Conservation (phyloP, 495 filamentous ascomycete genomes). For the Aspergillus coremiiformis region DNA sequence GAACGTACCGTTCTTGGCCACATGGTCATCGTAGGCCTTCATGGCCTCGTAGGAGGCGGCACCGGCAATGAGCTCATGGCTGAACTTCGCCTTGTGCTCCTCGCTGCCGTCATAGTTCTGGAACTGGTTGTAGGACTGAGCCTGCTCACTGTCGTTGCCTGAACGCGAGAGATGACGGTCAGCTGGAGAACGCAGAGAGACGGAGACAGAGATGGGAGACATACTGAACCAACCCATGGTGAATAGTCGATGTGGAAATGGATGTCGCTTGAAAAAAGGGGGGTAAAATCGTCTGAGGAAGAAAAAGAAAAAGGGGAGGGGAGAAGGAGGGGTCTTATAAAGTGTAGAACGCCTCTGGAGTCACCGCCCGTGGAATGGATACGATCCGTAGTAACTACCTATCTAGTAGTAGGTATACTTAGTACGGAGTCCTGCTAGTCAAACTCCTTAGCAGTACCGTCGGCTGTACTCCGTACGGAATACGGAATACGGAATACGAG, state of each 20-base stretch:
- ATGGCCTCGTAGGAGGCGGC: slow-evolving; percentile 67
- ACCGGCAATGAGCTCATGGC: slow-evolving; percentile 62
- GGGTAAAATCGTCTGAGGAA: background rate
- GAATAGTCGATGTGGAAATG: background rate
- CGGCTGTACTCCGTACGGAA: no score
- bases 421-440: no score
- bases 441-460: no score
- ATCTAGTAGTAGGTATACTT: no score
- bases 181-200: no score
- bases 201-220: no score
- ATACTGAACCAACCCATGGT: slow-evolving; percentile 18
- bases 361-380: no score
- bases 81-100: slow-evolving; percentile 47
- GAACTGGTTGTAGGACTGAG: slow-evolving; percentile 43
- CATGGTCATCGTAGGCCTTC: slow-evolving; percentile 62
- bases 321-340: background rate
- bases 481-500: no score
- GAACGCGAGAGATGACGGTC: no score
- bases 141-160: slow-evolving; percentile 21
- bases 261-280: background rate
- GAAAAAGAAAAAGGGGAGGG: background rate
- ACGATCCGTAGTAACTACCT: no score
- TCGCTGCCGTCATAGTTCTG: slow-evolving; percentile 26
- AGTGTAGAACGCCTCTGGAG: no score
- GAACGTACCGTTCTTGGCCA: slow-evolving; percentile 50